Percentiles rank a stretch among this genome's conserved stretches.
phyloP scores from a whole-genome alignment of 495 filamentous ascomycete species.

The Aspergillus haitiensis region DNA sequence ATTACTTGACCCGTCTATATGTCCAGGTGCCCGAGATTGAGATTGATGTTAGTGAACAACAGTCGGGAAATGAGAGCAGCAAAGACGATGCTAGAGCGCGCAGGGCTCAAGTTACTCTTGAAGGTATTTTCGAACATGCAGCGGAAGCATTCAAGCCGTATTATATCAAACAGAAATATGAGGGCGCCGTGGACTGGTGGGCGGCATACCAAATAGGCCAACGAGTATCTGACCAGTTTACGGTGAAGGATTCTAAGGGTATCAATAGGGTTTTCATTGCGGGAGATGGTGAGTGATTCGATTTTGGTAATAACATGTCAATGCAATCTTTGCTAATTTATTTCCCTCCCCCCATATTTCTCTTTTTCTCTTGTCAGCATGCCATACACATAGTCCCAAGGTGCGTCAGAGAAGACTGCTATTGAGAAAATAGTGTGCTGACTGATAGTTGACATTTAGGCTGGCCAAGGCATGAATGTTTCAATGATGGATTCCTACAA shows the following conservation, averaged over 20 bases:
- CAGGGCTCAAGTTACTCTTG: constrained; percentile 40
- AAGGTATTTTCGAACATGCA: constrained; percentile 44
- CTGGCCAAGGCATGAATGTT: constrained; percentile 88
- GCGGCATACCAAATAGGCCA: constrained; percentile 69
- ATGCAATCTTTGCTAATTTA: constrained; percentile 7
- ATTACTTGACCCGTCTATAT: constrained; percentile 67
- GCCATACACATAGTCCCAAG: constrained; percentile 70
- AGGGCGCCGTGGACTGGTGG: constrained; percentile 60
- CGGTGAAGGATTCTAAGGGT: constrained; percentile 52
- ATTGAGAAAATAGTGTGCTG: background rate
- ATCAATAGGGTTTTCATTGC: constrained; percentile 63
- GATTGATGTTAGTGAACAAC: constrained; percentile 23
- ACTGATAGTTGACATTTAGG: constrained; percentile 40
- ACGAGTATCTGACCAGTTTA: constrained; percentile 66
- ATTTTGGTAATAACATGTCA: background rate
- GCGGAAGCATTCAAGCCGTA: constrained; percentile 49
- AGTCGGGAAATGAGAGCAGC: constrained; percentile 20
- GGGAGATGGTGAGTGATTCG: constrained; percentile 47
- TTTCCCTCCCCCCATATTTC: too few relatives aligned
- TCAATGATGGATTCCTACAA: constrained; percentile 83
- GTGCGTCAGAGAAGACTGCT: constrained; percentile 27
- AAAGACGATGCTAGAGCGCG: constrained; percentile 34
- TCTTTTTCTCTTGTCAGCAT: constrained; percentile 28
- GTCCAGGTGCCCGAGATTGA: constrained; percentile 51
- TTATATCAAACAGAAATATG: constrained; percentile 42